Base-by-base conservation (phyloP, 768 basidiomycete species). In the Calvatia gigantea region DNA sequence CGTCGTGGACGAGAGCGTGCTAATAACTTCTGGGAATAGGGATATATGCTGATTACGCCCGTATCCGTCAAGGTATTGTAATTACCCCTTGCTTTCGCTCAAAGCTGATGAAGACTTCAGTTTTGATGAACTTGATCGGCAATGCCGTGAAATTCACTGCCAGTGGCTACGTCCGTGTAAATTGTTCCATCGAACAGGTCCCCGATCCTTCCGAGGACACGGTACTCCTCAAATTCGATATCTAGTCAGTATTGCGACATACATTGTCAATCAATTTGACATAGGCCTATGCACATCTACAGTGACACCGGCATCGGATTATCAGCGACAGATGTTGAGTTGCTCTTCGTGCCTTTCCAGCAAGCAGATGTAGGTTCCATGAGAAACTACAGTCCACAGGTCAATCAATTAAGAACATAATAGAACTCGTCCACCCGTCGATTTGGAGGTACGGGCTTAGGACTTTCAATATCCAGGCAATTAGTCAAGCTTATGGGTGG, bases 91-190 rank as follows among this genome's bases (percentile, higher is more conserved):
- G 19, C 15, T 31, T 2, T 15, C n/a, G 14, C 50, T 54, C 31
- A 17, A 29, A 39, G 17, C n/a, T 47, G 9, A 39, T 6, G 33
- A 35, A 38, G 58, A 27, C 32, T 21, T 17, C 60, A 86, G 86
- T 88, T 8, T 68, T 89, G 19, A 88, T 88, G 86, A 90, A 90
- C 64, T 67, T 89, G 46, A 84, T 89, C 45, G 87, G 86, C 6
- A 90, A 90, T 62, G 86, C 86, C 3, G 82, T 89, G 52, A 90
- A 89, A 62, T 90, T 89, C 65, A 88, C 87, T 1, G 74, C 77
- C 1, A 70, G 65, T 17, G 87, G 88, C 6, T 83, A 76, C 39
- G 86, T 90, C 21, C 76, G 80, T 33, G 83, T 87, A 17, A 75
- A 73, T 1, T 86, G 85, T 62, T 79, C 79, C 3, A 70, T 83